Evolutionary conservation across 345 rosid genomes (phyloP), one percentile per base, ranked within the genome.

Genomic region (Viola odorata): DNA sequence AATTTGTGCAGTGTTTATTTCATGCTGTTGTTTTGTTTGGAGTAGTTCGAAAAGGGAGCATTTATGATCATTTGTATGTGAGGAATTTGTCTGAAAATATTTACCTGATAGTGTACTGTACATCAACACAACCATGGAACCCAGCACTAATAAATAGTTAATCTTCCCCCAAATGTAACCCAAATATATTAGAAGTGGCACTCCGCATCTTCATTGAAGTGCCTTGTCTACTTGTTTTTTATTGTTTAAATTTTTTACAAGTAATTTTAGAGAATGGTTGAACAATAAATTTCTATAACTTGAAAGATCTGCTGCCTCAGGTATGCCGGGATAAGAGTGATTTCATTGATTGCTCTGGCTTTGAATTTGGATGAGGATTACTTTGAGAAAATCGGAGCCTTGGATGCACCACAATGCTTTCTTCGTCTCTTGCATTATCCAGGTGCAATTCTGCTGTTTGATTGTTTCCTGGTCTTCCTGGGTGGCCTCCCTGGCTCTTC

Each of bases 371-470:
- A 85, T 45, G 83, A 82, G 47, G 71, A 80, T 66, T 80, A 77
- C 75, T 89, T 91, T 65, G 81, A 74, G 68, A 65, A 75, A 71
- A 50, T 85, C 7, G 95, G 91, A 62, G 92, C 87, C 13, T 59
- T 78, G 75, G 69, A 70, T 63, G 61, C 44, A 36, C 83, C 89
- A 16, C 45, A 62, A 14, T 45, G 74, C 16, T 63, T 76, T 70
- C 81, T 87, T 64, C 84, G 87, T 32, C 83, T 89, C 42, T 73
- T 89, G 67, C 87, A 69, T 61, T 89, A 89, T 84, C 75, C 96
- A 74, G 94, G 98, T 87, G 50, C 14, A 8, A 58, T 41, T 47
- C 12, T 39, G 5, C 32, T 56, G 7, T 48, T 36, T 53, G 10
- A 10, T n/a, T 47, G 12, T 9, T 44, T 11, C 47, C 5, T 47